Evolutionary conservation across 768 basidiomycete genomes (phyloP).

Genomic region (Clavulina sp.): DNA sequence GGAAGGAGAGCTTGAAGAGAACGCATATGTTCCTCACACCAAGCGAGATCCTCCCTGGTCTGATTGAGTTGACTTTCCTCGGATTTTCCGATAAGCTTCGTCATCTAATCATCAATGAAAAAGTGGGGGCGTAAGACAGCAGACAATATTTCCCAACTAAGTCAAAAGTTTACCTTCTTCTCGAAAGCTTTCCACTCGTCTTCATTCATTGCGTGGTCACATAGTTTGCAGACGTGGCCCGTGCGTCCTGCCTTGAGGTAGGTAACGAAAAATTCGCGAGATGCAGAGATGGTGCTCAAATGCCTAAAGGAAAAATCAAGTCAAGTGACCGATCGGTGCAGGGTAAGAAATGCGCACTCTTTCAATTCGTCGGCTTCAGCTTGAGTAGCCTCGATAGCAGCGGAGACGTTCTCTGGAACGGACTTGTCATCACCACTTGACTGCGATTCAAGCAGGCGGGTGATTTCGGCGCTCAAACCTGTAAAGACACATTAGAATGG

Average conservation of each 20-base stretch:
- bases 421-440: background rate
- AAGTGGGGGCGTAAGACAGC: no score
- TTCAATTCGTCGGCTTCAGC: conserved; percentile 28
- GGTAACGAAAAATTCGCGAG: conserved; percentile 24
- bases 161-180: conserved; percentile 7
- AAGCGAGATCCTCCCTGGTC: no score
- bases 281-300: conserved; percentile 9
- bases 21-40: background rate
- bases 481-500: background rate
- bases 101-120: no score
- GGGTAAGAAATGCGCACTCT: conserved; percentile 21
- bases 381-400: conserved; percentile 30
- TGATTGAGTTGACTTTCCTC: no score
- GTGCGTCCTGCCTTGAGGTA: conserved; percentile 41
- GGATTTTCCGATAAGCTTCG: no score
- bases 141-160: no score
- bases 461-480: background rate
- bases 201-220: conserved; percentile 48
- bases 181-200: conserved; percentile 44
- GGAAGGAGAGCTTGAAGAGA: conserved; percentile 48
- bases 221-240: conserved; percentile 56
- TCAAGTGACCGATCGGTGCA: background rate
- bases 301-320: conserved; percentile 9
- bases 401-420: conserved; percentile 17
- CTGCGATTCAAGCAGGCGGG: background rate